Conservation (phyloP, 2,329 filamentous ascomycete species). For the Beauveria australis region DNA sequence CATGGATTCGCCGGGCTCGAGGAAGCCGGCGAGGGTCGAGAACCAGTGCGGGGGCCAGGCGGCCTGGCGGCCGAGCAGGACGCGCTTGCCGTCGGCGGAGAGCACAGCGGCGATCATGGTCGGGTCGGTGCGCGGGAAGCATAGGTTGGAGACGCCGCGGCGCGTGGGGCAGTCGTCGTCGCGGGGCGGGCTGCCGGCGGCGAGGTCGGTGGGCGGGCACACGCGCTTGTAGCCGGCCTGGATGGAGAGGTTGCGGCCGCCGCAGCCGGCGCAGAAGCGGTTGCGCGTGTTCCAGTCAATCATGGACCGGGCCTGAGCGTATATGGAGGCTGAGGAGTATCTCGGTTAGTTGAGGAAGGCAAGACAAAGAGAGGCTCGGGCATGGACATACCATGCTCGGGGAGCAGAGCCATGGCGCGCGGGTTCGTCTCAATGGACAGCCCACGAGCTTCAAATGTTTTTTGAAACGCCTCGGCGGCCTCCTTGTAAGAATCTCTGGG, state of each 20-base stretch:
- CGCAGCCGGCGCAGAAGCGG: slow-evolving; percentile 85
- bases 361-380: background rate
- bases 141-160: slow-evolving; percentile 79
- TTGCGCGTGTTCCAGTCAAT: slow-evolving; percentile 93
- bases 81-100: slow-evolving; percentile 64
- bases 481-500: slow-evolving; percentile 57
- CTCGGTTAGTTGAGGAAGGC: background rate
- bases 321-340: slow-evolving; percentile 63
- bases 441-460: slow-evolving; percentile 43
- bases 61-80: slow-evolving; percentile 79
- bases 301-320: slow-evolving; percentile 78
- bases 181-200: slow-evolving; percentile 34
- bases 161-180: slow-evolving; percentile 72
- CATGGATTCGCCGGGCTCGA: slow-evolving; percentile 77
- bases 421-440: slow-evolving; percentile 60
- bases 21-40: slow-evolving; percentile 78
- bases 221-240: slow-evolving; percentile 74
- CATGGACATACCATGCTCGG: slow-evolving; percentile 1
- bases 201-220: slow-evolving; percentile 63
- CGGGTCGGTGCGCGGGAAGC: slow-evolving; percentile 86
- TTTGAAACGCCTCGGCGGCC: slow-evolving; percentile 44
- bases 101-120: slow-evolving; percentile 94
- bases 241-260: slow-evolving; percentile 68
- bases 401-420: slow-evolving; percentile 46
- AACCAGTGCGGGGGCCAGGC: slow-evolving; percentile 82